Evolutionary conservation across 2,329 filamentous ascomycete genomes (phyloP).

Genomic region (Talaromyces sp.): DNA sequence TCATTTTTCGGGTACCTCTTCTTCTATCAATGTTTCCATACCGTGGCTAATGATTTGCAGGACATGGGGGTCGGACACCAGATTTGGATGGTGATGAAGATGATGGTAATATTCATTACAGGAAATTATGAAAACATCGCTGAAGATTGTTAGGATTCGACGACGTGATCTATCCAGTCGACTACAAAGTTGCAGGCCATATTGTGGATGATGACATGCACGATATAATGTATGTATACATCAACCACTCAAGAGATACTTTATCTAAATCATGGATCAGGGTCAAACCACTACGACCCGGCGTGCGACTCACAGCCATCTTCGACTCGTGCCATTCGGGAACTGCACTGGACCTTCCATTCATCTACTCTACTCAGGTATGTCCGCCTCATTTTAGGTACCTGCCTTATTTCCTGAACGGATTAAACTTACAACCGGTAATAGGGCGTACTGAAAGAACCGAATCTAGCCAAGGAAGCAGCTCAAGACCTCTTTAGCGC

Average conservation of each 20-base stretch:
- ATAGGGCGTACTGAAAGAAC: constrained; percentile 62
- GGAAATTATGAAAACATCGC: neutral
- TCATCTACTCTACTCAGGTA: constrained; percentile 61
- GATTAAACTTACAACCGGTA: neutral
- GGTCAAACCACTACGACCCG: constrained; percentile 73
- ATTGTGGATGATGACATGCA: constrained; percentile 80
- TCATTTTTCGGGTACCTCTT: constrained; percentile 77
- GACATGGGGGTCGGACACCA: constrained; percentile 71
- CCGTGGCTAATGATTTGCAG: constrained; percentile 35
- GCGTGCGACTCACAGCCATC: constrained; percentile 73
- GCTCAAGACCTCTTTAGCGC: constrained; percentile 62
- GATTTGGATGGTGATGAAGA: constrained; percentile 73
- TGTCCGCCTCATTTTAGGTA: neutral
- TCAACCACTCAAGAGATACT: neutral
- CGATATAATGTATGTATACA: constrained; percentile 54
- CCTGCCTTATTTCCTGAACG: neutral
- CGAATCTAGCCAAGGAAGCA: constrained; percentile 65
- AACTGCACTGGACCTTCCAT: constrained; percentile 64
- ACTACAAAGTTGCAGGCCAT: constrained; percentile 65
- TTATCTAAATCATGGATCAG: constrained; percentile 16
- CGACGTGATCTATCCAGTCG: constrained; percentile 75
- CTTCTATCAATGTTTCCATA: neutral
- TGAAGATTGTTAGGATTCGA: constrained; percentile 55
- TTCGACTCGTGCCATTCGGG: constrained; percentile 68
- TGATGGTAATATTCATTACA: constrained; percentile 48